Conservation (phyloP, 768 basidiomycete genomes). For the Amyloporia xantha region DNA sequence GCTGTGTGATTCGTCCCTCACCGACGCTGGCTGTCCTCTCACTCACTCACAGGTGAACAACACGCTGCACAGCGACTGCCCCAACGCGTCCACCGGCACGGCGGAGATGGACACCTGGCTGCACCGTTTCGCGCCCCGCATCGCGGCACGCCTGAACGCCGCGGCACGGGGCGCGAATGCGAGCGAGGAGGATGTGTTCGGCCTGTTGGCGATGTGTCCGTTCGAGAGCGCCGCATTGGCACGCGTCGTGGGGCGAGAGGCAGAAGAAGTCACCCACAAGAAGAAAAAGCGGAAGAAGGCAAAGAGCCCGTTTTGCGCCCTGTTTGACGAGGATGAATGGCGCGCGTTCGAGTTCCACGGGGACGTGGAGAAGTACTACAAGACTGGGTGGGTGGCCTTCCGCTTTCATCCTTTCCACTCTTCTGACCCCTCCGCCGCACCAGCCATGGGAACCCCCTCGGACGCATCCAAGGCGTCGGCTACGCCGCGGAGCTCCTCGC, state of each 20-base stretch:
- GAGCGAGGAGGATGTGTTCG: conserved; percentile 43
- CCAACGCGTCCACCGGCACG: conserved; percentile 34
- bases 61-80: conserved; percentile 67
- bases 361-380: conserved; percentile 77
- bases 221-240: conserved; percentile 66
- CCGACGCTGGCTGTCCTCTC: not conserved
- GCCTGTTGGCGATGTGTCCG: conserved; percentile 68
- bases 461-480: conserved; percentile 77
- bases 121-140: conserved; percentile 43
- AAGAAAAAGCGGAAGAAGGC: conserved; percentile 20
- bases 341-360: conserved; percentile 58
- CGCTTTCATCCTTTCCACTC: not conserved
- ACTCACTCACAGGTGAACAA: conserved; percentile 37
- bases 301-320: conserved; percentile 63
- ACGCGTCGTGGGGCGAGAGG: conserved; percentile 7
- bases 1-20: not conserved
- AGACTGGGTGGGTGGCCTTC: conserved; percentile 53
- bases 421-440: no score
- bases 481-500: conserved; percentile 85
- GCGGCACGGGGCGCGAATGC: conserved; percentile 60
- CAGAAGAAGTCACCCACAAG: not conserved
- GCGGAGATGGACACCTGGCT: conserved; percentile 50
- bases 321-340: conserved; percentile 65
- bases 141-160: conserved; percentile 52
- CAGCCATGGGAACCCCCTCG: conserved; percentile 63